Evolutionary conservation across 1,284 basidiomycete genomes (phyloP).

Genomic region (Trametes hirsuta): DNA sequence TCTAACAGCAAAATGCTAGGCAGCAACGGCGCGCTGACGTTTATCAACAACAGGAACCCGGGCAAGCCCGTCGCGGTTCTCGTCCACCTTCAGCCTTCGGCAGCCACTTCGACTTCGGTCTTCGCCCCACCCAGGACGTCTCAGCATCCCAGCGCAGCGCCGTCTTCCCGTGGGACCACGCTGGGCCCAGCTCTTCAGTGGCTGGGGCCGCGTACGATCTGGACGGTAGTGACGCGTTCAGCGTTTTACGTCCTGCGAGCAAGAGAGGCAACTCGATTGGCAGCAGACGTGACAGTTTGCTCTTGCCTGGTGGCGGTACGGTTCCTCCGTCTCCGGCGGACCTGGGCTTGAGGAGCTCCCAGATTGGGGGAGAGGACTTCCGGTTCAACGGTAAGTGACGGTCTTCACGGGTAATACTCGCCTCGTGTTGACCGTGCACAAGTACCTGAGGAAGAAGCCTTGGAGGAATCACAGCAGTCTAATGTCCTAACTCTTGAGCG

Average conservation of each 20-base stretch:
- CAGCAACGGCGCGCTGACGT: not conserved
- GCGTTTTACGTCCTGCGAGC: constrained; percentile 54
- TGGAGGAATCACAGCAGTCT: constrained; percentile 53
- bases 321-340: constrained; percentile 49
- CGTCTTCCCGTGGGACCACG: constrained; percentile 83
- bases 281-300: constrained; percentile 47
- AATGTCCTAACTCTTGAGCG: constrained; percentile 65
- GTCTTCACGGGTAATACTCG: not conserved
- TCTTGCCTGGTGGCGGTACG: constrained; percentile 39
- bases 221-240: constrained; percentile 47
- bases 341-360: constrained; percentile 41
- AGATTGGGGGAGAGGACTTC: constrained; percentile 60
- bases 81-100: constrained; percentile 53
- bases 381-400: constrained; percentile 57
- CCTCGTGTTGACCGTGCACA: constrained; percentile 5
- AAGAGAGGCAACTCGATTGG: constrained; percentile 56
- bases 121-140: constrained; percentile 39
- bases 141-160: constrained; percentile 65
- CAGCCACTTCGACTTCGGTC: constrained; percentile 49
- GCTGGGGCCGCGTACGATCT: constrained; percentile 42
- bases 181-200: constrained; percentile 64
- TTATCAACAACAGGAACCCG: constrained; percentile 62
- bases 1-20: not conserved
- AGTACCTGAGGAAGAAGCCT: constrained; percentile 41
- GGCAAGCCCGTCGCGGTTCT: constrained; percentile 68